Evolutionary conservation across 805 yeast genomes (phyloP), one percentile per base, ranked within the genome.

Genomic region (Ogataea allantospora): DNA sequence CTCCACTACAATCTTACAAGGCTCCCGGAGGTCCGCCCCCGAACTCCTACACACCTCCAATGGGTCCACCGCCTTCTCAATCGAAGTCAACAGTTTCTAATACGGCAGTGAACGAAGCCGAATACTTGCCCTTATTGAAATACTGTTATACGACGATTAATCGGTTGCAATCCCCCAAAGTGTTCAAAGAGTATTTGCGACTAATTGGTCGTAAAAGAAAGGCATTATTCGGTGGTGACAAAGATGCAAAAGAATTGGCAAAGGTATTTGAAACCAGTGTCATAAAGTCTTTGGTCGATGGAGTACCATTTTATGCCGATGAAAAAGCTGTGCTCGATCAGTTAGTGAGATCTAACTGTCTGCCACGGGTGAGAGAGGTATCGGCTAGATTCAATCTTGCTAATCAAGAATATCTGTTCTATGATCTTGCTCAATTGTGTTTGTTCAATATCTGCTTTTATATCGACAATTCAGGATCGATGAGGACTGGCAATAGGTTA

Each of bases 391-490:
- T 51, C 31, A 38, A 39, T 8, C 27, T 50, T 10, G 29, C 33
- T 6, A 29, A 31, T 6, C 48, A 50, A 33, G 57, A 53, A 29
- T 51, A 43, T 33, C 36, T 48, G 12, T 50, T 53, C 14, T 46
- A 53, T 33, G 57, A 53, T 30, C 27, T 53, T 10, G 38, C 49
- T 16, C 57, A 53, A 33, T 30, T 53, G 22, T 51, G 54, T 28
- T 27, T 53, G 13, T 53, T 49, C 33, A 45, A 53, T 26, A 25
- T 53, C 19, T 20, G 33, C 11, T 48, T 53, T 18, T 51, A 49
- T 29, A 40, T 53, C 19, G 57, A 53, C 36, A 53, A 53, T 27
- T 53, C 57, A 1, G 54, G 54, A 9, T 51, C 55, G 8, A 53
- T 53, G 57, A 17, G 28, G 10, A 12, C 40, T 4, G 53, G 51